Base-by-base conservation (phyloP, 371 early-diverging fungal genomes). In the Mortierella sp. region DNA sequence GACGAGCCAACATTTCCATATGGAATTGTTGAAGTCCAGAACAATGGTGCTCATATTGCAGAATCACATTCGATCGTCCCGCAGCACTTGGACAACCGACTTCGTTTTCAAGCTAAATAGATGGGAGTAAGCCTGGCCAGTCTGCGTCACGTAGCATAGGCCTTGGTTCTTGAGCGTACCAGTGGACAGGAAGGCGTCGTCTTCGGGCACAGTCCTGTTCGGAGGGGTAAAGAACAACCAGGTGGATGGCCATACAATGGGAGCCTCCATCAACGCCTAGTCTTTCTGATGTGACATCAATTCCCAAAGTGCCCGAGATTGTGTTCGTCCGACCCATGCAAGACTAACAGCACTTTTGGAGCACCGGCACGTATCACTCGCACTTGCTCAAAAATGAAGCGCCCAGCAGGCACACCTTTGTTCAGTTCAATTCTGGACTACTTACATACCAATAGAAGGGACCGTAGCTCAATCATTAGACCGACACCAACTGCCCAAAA, bases 381-480 rank as follows among this genome's bases (percentile, higher is more conserved):
- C 57, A 16, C 30, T 54, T 49, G 72, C 47, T 56, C 81, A 64
- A 60, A 57, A 43, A 14, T 45, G 58, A 49, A 41, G 58, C 55
- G 28, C 3, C 50, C 45, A 28, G 54, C 47, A 2, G 72, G 64
- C 1, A 42, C 47, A 7, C 49, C 65, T 6, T 54, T 69, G 3
- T 52, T 67, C 21, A 50, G 41, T 18, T 5, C 48, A 7, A 18
- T 70, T 6, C 28, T 66, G 41, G 54, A 71, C 50, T 59, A 71
- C 47, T 51, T 71, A 27, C 63, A 61, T 23, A 45, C 31, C 31
- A n/a, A n/a, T n/a, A n/a, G n/a, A n/a, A n/a, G n/a, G n/a, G n/a
- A n/a, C n/a, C n/a, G n/a, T n/a, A n/a, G n/a, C n/a, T n/a, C n/a
- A n/a, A n/a, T n/a, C n/a, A n/a, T n/a, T n/a, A n/a, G n/a, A n/a